These are phyloP conservation scores for Dryas integrifolia DNA, from an alignment of 331 rosid genomes.

Conservation along the genomic window DNA sequence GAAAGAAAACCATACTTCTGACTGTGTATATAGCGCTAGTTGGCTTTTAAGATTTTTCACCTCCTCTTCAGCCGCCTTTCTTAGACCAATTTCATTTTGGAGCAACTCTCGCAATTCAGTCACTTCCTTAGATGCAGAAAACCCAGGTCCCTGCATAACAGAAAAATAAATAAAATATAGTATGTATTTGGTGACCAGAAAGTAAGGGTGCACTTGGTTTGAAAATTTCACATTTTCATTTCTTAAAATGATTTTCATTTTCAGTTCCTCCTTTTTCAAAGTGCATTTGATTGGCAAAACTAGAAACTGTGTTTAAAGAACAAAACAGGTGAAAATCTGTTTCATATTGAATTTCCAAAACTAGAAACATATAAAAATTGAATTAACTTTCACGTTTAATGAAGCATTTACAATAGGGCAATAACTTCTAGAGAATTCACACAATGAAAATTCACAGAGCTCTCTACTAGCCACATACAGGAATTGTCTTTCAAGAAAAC, in stretches of 20 bases:
- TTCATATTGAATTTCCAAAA: no score
- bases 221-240: neutral
- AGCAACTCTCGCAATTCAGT: constrained; percentile 60
- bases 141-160: constrained; percentile 43
- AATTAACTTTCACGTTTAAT: neutral
- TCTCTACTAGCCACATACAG: neutral
- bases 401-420: neutral
- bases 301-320: no score
- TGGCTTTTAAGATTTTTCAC: constrained; percentile 50
- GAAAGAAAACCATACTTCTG: constrained; percentile 46
- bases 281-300: no score
- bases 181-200: neutral
- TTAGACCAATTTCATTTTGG: constrained; percentile 51
- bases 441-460: neutral
- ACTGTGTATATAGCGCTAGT: constrained; percentile 39
- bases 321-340: no score
- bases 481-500: constrained; percentile 17
- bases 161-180: constrained; percentile 8
- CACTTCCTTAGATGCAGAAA: constrained; percentile 51
- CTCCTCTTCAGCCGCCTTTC: constrained; percentile 79
- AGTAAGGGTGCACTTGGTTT: neutral
- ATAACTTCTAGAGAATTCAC: neutral
- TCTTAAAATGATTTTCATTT: neutral
- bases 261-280: no score
- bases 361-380: no score